Base-by-base conservation (phyloP, 495 filamentous ascomycete genomes). In the Emericellopsis terricola region DNA sequence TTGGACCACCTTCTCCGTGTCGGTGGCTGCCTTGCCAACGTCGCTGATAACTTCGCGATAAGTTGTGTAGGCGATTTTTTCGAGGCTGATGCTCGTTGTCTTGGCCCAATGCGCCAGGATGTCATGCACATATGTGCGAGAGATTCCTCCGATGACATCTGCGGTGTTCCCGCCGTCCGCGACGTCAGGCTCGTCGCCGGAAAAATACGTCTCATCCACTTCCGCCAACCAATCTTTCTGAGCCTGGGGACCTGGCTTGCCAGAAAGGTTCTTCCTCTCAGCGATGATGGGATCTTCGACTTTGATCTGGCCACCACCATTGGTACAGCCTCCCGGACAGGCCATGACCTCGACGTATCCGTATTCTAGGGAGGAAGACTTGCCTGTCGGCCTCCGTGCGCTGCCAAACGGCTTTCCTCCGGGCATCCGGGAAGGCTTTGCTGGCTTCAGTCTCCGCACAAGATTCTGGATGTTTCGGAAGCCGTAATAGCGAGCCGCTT, bases 391-490 rank as follows among this genome's bases (percentile, higher is more conserved):
- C 43, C 57, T 59, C 44, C 71, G 51, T 15, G 63, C 54, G 8
- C 53, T 51, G 1, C 56, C 59, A 20, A 51, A 46, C 2, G 55
- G 49, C 39, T 63, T 78, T 6, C 69, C 77, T 8, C 83, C 82
- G 1, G 84, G 81, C 57, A 92, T 73, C 21, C 81, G 69, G 19
- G 74, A 80, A 8, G 64, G 56, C 33, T 67, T 75, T 1, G 74
- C 68, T 1, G 89, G 89, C 45, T 91, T 92, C 28, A 97, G 56
- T 37, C 78, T 73, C 4, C 89, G 70, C 18, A 97, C 91, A 11
- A 97, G 66, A 42, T 97, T 97, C 51, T 94, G 87, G 40, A 97
- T 97, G 43, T 97, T 97, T 20, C 87, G 68, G 59, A 96, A 97
- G 2, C 89, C 89, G 48, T 96, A 97, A 47, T 84, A 96, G 33